These are phyloP conservation scores for Amoebophrya sp. DNA, from an alignment of 169 alveolate species.

Conservation along the genomic window DNA sequence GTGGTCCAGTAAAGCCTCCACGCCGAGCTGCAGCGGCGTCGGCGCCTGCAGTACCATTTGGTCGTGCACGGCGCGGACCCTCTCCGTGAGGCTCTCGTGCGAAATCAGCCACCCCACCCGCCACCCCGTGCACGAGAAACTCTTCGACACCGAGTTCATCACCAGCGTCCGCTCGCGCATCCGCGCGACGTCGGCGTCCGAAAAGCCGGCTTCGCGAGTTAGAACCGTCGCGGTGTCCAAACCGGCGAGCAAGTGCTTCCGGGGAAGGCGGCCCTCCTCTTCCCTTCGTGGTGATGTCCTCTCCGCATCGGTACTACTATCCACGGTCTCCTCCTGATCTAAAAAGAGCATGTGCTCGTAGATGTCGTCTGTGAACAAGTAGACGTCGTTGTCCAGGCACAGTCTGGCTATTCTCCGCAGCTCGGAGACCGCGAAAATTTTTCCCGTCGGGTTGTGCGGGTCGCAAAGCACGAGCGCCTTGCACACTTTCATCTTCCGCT, in stretches of 20 bases:
- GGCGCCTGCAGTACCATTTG: neutral
- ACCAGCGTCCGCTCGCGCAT: neutral
- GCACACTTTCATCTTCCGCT: neutral
- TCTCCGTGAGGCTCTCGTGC: neutral
- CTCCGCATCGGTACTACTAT: too few species aligned
- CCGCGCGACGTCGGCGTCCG: neutral
- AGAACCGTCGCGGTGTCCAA: neutral
- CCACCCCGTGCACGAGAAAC: neutral
- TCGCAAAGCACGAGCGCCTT: neutral
- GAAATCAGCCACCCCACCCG: neutral
- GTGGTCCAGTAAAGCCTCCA: neutral
- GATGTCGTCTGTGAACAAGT: neutral
- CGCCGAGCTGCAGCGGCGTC: neutral
- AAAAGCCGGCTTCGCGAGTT: neutral
- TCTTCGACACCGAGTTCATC: neutral
- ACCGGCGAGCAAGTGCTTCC: neutral
- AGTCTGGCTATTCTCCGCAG: neutral
- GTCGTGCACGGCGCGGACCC: neutral
- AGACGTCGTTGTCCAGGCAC: neutral
- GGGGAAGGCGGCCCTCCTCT: neutral
- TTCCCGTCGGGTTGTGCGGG: neutral
- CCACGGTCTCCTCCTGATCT: too few species aligned
- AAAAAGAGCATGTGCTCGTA: neutral
- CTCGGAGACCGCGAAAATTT: neutral
- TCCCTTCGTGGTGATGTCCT: too few species aligned